Base-by-base conservation (phyloP, 2,329 filamentous ascomycete genomes). In the Paecilomyces sp. region DNA sequence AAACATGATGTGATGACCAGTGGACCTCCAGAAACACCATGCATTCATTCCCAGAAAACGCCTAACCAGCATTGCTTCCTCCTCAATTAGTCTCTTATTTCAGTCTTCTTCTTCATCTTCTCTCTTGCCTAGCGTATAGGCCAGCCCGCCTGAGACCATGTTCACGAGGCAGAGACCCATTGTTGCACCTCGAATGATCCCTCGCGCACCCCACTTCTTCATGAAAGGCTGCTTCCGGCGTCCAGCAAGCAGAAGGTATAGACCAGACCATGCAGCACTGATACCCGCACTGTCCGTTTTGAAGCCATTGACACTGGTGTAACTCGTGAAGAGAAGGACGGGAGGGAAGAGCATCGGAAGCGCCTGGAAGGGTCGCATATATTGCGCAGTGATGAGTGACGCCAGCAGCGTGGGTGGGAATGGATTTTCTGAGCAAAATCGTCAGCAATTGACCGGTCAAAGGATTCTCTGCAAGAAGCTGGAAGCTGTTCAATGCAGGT, bases 271-370 rank as follows among this genome's bases (percentile, higher is more conserved):
- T 0, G 86, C 85, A 8, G 85, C 84, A 18, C 81, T 85, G 4
- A 87, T 78, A 5, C 86, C 86, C 0, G 86, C 86, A 22, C 80
- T 80, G 67, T 89, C 87, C 55, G 82, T 82, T 68, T 84, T 83
- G 75, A 83, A 88, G 61, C 81, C 80, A 63, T 81, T 80, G 31
- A 89, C 68, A 69, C 88, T 89, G 53, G 88, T 75, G 68, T 89
- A 89, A 60, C 83, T 83, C 57, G 82, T 83, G 75, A 88, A 87
- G 60, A 89, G 79, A 2, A 89, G 79, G 59, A 87, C 76, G 1
- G 86, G 86, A 3, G 86, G 83, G 70, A 89, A 89, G 63, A 87
- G 73, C 81, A 89, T 86, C 3, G 87, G 87, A 0, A 89, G 77
- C 6, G 79, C 69, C 69, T 87, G 85, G 72, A 87, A 85, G 7